Conservation (phyloP, 345 rosid species). For the Eucalyptus coolabah region DNA sequence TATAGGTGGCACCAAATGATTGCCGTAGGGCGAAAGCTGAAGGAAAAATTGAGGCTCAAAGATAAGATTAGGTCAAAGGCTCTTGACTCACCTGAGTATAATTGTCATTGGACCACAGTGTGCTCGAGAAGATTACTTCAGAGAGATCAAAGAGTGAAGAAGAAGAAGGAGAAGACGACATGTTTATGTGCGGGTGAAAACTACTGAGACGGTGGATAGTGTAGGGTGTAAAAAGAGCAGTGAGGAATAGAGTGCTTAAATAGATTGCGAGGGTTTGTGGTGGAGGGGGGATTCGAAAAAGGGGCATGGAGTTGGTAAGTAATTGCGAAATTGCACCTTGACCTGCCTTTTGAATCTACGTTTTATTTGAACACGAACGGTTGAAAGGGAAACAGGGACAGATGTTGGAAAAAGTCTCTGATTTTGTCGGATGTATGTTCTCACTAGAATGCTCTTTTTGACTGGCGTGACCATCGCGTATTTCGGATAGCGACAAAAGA, state of each 20-base stretch:
- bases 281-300: not conserved
- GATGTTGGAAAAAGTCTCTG: constrained; percentile 33
- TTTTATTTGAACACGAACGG: constrained; percentile 15
- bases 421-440: constrained; percentile 39
- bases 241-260: constrained; percentile 22
- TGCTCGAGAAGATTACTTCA: not conserved
- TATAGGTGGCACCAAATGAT: not conserved
- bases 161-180: not conserved
- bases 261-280: constrained; percentile 8
- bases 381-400: constrained; percentile 17
- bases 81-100: not conserved
- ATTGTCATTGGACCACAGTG: not conserved
- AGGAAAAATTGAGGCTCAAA: not conserved
- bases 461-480: constrained; percentile 22
- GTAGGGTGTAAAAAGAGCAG: not conserved
- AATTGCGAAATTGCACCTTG: constrained; percentile 40
- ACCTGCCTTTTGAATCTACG: constrained; percentile 3
- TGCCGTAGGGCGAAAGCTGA: not conserved
- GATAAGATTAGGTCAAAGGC: not conserved
- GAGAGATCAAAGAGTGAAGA: not conserved
- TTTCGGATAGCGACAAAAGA: not conserved
- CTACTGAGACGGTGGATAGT: not conserved
- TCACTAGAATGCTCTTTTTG: constrained; percentile 4
- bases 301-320: constrained; percentile 9
- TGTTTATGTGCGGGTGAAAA: not conserved